Base-by-base conservation (phyloP, 2,329 filamentous ascomycete species). In the Trichophyton verrucosum region DNA sequence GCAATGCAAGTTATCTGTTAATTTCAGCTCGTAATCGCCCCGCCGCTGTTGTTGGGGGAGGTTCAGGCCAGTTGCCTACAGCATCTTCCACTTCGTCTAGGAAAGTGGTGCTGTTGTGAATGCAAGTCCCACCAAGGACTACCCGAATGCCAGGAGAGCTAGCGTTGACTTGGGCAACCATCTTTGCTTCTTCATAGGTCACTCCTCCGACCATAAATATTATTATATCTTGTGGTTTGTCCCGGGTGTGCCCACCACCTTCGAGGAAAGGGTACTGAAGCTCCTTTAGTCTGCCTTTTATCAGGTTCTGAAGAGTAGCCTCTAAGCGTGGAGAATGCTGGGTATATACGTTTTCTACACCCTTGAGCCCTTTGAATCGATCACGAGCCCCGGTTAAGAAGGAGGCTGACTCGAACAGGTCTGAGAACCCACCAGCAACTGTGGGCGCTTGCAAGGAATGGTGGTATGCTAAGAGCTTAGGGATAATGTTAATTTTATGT, bases 281-380 rank as follows among this genome's bases (percentile, higher is more conserved):
- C 68, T 95, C 89, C 68, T 85, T 87, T 62, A 99, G 75, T 33
- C 88, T 84, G 0, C 94, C 95, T 71, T 96, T 96, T 76, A 97
- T 91, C 58, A 99, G 78, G 67, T 92, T 92, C 71, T 96, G 92
- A 17, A 99, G 76, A 0, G 91, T 97, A 24, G 83, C 82, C 72
- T 96, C 91, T 15, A 99, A 75, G 22, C 90, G 81, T 0, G 95
- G 91, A 4, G 90, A 95, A 73, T 99, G 94, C 72, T 99, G 95
- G 0, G 94, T 99, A 73, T 99, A 99, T 30, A 99, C 94, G 68
- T 99, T 99, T 73, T 99, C 95, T 0, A 99, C 94, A 1, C 94
- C 94, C 70, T 97, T 96, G 13, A 99, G 80, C 0, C 94, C 94
- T 70, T 95, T 96, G 73, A 99, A 91, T 3, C 91, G 85, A 69